Evolutionary conservation across 805 yeast genomes (phyloP).

Genomic region (Torulaspora microellipsoides): DNA sequence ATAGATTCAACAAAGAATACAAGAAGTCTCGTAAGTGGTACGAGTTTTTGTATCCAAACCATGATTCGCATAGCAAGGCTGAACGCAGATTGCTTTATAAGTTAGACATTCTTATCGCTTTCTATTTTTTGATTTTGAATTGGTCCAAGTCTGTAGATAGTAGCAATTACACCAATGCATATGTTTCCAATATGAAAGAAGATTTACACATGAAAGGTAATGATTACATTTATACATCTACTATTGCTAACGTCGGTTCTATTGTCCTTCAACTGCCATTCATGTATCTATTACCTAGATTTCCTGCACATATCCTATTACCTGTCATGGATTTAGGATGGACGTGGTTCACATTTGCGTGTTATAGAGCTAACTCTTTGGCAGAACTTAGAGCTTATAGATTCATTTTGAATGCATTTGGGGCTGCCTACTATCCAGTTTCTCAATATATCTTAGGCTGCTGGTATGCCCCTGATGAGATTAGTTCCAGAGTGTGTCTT

Average conservation of each 20-base stretch:
- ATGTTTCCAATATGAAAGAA: constrained; percentile 59
- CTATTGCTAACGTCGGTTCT: constrained; percentile 57
- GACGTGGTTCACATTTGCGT: constrained; percentile 60
- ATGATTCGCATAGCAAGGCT: constrained; percentile 39
- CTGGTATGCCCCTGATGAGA: constrained; percentile 57
- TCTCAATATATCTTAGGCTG: constrained; percentile 56
- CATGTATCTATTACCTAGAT: constrained; percentile 52
- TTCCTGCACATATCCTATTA: constrained; percentile 45
- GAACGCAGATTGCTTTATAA: constrained; percentile 45
- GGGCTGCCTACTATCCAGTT: constrained; percentile 63
- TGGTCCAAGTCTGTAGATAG: constrained; percentile 67
- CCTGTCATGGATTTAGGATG: constrained; percentile 60
- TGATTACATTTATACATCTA: constrained; percentile 57
- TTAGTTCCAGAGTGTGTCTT: constrained; percentile 58
- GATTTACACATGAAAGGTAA: constrained; percentile 56
- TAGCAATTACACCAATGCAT: constrained; percentile 60
- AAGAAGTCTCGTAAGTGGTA: constrained; percentile 34
- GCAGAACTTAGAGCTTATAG: constrained; percentile 55
- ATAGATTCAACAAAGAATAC: constrained; percentile 37
- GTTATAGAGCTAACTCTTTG: constrained; percentile 46
- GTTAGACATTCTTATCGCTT: constrained; percentile 51
- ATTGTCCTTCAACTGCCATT: constrained; percentile 63
- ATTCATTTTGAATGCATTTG: constrained; percentile 65
- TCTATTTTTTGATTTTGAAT: constrained; percentile 54
- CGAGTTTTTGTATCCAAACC: constrained; percentile 34